These are phyloP conservation scores for Hysterium pulicare DNA, from an alignment of 2,329 filamentous ascomycete genomes.

Conservation along the genomic window DNA sequence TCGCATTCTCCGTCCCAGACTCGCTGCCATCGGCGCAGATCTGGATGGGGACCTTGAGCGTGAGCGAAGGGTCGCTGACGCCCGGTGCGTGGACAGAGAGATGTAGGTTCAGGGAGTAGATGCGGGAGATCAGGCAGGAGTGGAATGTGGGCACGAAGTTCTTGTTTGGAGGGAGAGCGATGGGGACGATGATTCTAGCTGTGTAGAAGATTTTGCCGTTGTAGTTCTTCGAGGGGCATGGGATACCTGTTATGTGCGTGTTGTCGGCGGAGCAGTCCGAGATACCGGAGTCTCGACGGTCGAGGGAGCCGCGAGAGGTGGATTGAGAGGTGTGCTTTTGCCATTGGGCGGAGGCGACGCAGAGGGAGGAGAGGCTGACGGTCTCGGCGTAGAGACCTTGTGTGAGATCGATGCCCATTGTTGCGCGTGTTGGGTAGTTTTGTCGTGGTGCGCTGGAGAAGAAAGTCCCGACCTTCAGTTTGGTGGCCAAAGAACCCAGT, in stretches of 20 bases:
- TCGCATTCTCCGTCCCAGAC: slow-evolving; percentile 30
- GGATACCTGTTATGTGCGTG: slow-evolving; percentile 26
- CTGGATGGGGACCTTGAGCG: slow-evolving; percentile 46
- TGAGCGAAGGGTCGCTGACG: slow-evolving; percentile 33
- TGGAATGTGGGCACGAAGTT: slow-evolving; percentile 68
- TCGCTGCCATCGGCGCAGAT: slow-evolving; percentile 39
- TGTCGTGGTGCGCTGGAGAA: slow-evolving; percentile 52
- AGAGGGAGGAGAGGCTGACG: slow-evolving; percentile 53
- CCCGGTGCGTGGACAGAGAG: slow-evolving; percentile 49
- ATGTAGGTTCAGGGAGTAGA: slow-evolving; percentile 59
- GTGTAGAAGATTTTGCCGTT: slow-evolving; percentile 55
- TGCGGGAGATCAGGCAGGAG: slow-evolving; percentile 62
- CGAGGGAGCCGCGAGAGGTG: slow-evolving; percentile 13
- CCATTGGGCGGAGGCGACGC: slow-evolving; percentile 58
- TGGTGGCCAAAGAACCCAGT: slow-evolving; percentile 51
- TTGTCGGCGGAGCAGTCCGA: slow-evolving; percentile 28
- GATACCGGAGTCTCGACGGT: slow-evolving; percentile 42
- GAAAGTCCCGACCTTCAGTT: slow-evolving; percentile 57
- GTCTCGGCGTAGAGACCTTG: slow-evolving; percentile 54
- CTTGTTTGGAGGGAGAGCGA: slow-evolving; percentile 59
- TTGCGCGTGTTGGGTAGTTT: slow-evolving; percentile 46
- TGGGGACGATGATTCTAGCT: slow-evolving; percentile 59
- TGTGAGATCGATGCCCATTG: slow-evolving; percentile 43
- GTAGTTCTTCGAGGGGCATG: slow-evolving; percentile 40
- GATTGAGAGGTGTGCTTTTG: slow-evolving; percentile 41